Conservation (phyloP, 2,329 filamentous ascomycete genomes). For the Eutypa lata region DNA sequence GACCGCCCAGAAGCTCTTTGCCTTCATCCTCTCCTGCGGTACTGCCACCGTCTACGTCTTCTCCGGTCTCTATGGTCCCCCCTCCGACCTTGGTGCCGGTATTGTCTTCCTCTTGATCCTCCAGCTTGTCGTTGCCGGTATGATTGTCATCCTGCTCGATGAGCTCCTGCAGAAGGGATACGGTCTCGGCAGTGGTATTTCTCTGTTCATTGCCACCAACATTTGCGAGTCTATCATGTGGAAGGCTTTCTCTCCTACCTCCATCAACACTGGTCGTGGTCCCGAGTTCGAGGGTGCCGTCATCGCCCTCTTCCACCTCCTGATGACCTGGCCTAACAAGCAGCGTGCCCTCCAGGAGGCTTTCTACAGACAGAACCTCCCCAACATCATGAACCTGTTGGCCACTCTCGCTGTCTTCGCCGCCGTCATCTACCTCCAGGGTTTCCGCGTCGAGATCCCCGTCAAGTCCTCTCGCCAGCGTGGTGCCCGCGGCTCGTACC, state of each 20-base stretch:
- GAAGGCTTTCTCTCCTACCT: constrained; percentile 99
- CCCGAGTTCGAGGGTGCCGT: constrained; percentile 99
- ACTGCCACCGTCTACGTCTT: constrained; percentile 98
- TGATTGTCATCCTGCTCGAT: constrained; percentile 98
- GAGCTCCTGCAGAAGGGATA: constrained; percentile 99
- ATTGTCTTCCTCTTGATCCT: constrained; percentile 98
- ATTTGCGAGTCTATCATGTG: constrained; percentile 99
- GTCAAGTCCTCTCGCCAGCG: constrained; percentile 99
- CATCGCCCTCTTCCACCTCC: constrained; percentile 94
- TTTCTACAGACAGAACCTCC: constrained; percentile 98
- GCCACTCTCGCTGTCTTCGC: constrained; percentile 92
- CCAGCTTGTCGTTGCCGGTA: constrained; percentile 93
- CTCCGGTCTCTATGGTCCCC: constrained; percentile 95
- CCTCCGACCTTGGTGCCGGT: constrained; percentile 93
- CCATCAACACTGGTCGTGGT: constrained; percentile 98
- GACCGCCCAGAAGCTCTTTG: constrained; percentile 98
- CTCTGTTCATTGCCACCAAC: constrained; percentile 99
- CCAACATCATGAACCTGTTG: constrained; percentile 98
- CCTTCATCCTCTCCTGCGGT: constrained; percentile 95
- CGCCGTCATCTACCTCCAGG: constrained; percentile 97
- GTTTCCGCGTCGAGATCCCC: constrained; percentile 99
- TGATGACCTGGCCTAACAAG: constrained; percentile 99
- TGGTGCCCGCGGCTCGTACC: constrained; percentile 97
- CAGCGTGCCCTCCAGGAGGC: constrained; percentile 96
- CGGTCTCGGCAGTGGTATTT: constrained; percentile 96